Evolutionary conservation across 306 rosid genomes (phyloP), one percentile per base, ranked within the genome.

Genomic region (Vigna hirtella): DNA sequence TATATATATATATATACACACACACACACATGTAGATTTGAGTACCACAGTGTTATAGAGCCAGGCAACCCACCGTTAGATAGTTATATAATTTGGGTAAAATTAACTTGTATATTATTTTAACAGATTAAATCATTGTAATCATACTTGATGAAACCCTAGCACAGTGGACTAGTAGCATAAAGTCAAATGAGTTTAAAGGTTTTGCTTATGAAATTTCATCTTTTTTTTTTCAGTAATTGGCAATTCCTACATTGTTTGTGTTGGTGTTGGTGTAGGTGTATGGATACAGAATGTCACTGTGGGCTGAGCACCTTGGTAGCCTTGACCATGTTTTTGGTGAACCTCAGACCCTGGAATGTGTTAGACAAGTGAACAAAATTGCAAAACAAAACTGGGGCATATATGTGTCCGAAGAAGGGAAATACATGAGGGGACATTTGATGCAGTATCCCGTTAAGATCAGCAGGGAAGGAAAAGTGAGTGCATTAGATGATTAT

Each of bases 301-400:
- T 91, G 1, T 91, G 93, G 96, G 90, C 90, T 0, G 93, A 87
- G 72, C 93, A 91, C 69, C 83, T 91, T 8, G 83, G 87, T 1
- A 18, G 32, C 64, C 26, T 89, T 22, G 90, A 87, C 57, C 86
- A 83, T 20, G 9, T 6, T 8, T 86, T 81, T 71, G 4, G 0
- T 24, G 88, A 87, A 45, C 93, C 96, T 49, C 73, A 87, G 12
- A 83, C 73, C 70, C 16, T 86, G 22, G 77, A 89, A 47, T 89
- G 96, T 81, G 74, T 79, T 1, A 79, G 77, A 51, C 64, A 45
- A 22, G 85, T 89, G 15, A 86, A 83, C 42, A 69, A 78, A 32
- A 85, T 89, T 20, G 89, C 93, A 1, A 71, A 18, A 77, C 32
- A 61, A 26, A 91, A 89, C 48, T 89, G 90, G 96, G 45, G 17